Base-by-base conservation (phyloP, 148 eudicot species). In the Chenopodium formosanum region DNA sequence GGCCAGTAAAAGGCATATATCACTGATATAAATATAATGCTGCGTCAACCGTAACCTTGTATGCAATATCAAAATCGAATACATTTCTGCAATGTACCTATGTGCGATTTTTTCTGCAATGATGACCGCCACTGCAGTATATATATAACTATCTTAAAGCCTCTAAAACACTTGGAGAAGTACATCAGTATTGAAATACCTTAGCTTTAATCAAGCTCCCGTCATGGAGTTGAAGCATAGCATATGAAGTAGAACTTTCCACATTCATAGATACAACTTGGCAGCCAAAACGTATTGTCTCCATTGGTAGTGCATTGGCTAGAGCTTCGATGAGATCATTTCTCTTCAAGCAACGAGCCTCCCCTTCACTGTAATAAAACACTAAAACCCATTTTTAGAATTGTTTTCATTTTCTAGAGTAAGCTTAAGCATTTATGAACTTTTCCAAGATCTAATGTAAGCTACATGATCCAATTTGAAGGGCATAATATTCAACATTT, bases 341-440 rank as follows among this genome's bases (percentile, higher is more conserved):
- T 85, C 91, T 85, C 68, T 79, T 86, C 63, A 90, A 46, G 82
- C 90, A 87, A 78, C 91, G 90, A 71, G 79, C 80, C 70, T 87
- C 91, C 31, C 83, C 83, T 78, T 75, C 63, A 79, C 87, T 85
- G 67, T 14, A 56, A 80, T 17, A 75, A 20, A 3, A 23, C 56
- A 56, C 70, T 17, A 75, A 20, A 3, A 23, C 44, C 9, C 8
- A 56, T 11, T 4, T 29, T 60, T 13, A 74, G 37, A 20, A 62
- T 3, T 16, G 19, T 70, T 22, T 10, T 20, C 20, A 16, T 50
- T 50, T 50, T 50, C 53, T 11, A 50, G 44, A 40, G 44, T 40
- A 40, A 40, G 44, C 8, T 40, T 40, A 40, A 40, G 44, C 44
- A 40, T 40, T 6, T 6, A 40, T 40, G 44, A 40, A 5, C 44